Evolutionary conservation across 257 asterid species (phyloP), one percentile per base, ranked within the genome.

Genomic region (Solanum stenotomum): DNA sequence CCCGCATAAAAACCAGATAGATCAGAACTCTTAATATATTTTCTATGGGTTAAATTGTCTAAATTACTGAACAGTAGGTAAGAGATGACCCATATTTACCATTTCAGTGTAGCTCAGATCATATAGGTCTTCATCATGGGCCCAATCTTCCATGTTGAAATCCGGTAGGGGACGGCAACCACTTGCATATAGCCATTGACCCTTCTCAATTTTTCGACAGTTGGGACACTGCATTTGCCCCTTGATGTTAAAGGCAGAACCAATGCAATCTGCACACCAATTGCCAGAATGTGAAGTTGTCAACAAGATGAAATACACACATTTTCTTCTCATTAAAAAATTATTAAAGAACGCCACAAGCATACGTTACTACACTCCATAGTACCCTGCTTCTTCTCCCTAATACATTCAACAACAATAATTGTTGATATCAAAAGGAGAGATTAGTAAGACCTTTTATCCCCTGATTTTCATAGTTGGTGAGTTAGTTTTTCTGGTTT

Each of bases 161-260:
- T 97, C 99, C 88, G 99, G 95, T 84, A 90, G 89, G 67, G 98
- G 91, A 74, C 98, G 98, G 90, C 92, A 89, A 71, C 99, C 98
- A 90, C 90, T 93, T 27, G 98, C 98, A 93, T 92, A 97, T 70
- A 96, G 95, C 99, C 99, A 97, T 88, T 94, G 99, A 33, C 99
- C 99, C 93, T 94, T 96, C 94, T 97, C 99, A 90, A 93, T 92
- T 91, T 97, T 94, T 40, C 99, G 97, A 93, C 99, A 97, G 93
- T 97, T 97, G 83, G 99, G 99, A 90, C 99, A 97, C 93, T 96
- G 99, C 99, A 97, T 97, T 86, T 96, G 95, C 88, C 99, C 99
- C 92, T 97, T 96, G n/a, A 89, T 81, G 89, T 97, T 97, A 90
- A 97, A 97, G 89, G 99, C 99, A 20, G 99, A 97, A 87, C 99